These are phyloP conservation scores for Desmodesmus armatus DNA, from an alignment of 139 green algal genomes.

Conservation along the genomic window DNA sequence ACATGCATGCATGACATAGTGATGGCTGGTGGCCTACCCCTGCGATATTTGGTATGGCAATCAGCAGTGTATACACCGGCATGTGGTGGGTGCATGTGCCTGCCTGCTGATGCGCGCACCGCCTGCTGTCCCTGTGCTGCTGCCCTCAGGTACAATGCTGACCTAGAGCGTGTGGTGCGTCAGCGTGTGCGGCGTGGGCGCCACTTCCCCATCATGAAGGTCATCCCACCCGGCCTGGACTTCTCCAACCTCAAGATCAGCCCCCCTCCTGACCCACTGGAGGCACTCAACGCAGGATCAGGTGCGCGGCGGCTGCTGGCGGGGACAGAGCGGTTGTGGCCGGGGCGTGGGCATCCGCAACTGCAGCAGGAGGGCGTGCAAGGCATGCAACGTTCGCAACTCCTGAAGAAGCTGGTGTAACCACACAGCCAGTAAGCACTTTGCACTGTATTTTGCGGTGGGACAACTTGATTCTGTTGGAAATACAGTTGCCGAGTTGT, in stretches of 20 bases:
- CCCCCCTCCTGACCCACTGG: conserved; percentile 50
- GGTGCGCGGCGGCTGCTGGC: no score
- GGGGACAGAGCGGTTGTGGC: no score
- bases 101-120: not conserved
- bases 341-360: no score
- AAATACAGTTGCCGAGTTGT: no score
- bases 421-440: no score
- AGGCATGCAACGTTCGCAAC: no score
- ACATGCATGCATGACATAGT: not conserved
- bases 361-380: no score
- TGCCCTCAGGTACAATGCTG: conserved; percentile 53
- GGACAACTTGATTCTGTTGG: no score
- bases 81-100: not conserved
- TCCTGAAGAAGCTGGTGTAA: no score
- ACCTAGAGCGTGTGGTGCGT: conserved; percentile 51
- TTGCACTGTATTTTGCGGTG: no score
- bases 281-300: conserved; percentile 39
- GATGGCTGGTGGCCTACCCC: not conserved
- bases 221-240: conserved; percentile 88
- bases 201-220: conserved; percentile 90
- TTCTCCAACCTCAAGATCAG: conserved; percentile 63
- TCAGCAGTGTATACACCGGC: not conserved
- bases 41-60: not conserved
- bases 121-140: not conserved
- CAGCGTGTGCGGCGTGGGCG: conserved; percentile 66